Percentiles rank a stretch among this genome's conserved stretches.
phyloP scores from a whole-genome alignment of 768 basidiomycete genomes.

The Lactifluus volemus region DNA sequence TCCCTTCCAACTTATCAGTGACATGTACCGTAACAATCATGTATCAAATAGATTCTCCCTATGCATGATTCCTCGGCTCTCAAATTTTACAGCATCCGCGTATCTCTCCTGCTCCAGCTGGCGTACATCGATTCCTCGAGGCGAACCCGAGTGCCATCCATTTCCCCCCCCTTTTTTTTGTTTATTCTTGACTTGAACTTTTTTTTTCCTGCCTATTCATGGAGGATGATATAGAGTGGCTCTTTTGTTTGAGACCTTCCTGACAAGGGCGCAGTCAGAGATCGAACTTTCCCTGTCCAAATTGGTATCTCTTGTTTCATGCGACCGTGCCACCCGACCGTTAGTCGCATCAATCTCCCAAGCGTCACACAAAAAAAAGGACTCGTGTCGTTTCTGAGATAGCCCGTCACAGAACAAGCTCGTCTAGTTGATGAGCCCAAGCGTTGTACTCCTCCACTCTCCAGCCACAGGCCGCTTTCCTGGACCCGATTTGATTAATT shows the following conservation, averaged over 20 bases:
- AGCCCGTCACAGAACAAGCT: neutral
- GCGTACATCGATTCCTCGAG: neutral
- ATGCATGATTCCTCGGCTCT: constrained; percentile 6
- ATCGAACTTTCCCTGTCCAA: neutral
- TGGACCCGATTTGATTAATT: constrained; percentile 4
- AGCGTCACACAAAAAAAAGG: neutral
- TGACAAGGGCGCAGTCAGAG: neutral
- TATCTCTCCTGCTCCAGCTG: neutral
- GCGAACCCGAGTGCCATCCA: neutral
- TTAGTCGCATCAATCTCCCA: neutral
- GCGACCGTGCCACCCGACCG: neutral
- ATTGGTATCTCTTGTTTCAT: neutral
- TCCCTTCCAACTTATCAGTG: constrained; percentile 3
- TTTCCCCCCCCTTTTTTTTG: neutral
- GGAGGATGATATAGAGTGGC: neutral
- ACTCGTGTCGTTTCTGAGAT: neutral
- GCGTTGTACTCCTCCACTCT: neutral
- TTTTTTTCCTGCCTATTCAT: too few species aligned
- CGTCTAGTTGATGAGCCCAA: neutral
- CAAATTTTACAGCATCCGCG: neutral
- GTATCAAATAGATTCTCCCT: neutral
- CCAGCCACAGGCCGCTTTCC: constrained; percentile 1
- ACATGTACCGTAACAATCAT: neutral
- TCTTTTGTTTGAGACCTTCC: neutral
- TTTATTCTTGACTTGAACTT: neutral